Base-by-base conservation (phyloP, 2,329 filamentous ascomycete species). In the Fusarium buharicum region DNA sequence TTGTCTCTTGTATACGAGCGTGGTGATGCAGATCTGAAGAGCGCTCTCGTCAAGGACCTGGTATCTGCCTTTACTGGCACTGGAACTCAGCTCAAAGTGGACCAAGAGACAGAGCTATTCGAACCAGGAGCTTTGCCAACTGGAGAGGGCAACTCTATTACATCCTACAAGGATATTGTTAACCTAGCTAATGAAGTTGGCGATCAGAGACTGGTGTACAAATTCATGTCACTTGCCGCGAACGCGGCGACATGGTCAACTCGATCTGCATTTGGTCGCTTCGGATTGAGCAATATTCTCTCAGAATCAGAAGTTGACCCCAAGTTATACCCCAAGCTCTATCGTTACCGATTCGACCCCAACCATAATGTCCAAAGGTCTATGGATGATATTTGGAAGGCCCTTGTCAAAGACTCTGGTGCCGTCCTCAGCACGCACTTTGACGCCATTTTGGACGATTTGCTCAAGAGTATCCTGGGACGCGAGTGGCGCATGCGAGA, bases 361-460 rank as follows among this genome's bases (percentile, higher is more conserved):
- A 98, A 97, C 72, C 84, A 88, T 2, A 97, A 96, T 64, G 95
- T 98, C 12, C 92, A 94, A 73, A 85, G 88, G 43, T 97, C 94
- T 1, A 99, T 99, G 95, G 93, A 96, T 54, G 92, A 96, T 62
- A 98, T 99, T 65, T 99, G 95, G 95, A 93, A 91, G 70, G 90
- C 94, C 0, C 79, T 99, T n/a, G 93, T 98, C 50, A 96, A 96
- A 72, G 93, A 98, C 68, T 86, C 92, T 2, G 88, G 86, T 16
- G 82, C 84, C 1, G 91, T 90, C 0, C 85, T 98, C 38, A 89
- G 95, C 63, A 80, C 83, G 16, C 85, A 98, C 75, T 97, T 98
- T 71, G 90, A 96, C 64, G 86, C 86, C 9, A 98, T 99, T 69
- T 90, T 99, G 80, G 82, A 89, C 10, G 95, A 99, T 72, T 79